Evolutionary conservation across 108 stramenopile genomes (phyloP).

Genomic region (Cylindrotheca fusiformis): DNA sequence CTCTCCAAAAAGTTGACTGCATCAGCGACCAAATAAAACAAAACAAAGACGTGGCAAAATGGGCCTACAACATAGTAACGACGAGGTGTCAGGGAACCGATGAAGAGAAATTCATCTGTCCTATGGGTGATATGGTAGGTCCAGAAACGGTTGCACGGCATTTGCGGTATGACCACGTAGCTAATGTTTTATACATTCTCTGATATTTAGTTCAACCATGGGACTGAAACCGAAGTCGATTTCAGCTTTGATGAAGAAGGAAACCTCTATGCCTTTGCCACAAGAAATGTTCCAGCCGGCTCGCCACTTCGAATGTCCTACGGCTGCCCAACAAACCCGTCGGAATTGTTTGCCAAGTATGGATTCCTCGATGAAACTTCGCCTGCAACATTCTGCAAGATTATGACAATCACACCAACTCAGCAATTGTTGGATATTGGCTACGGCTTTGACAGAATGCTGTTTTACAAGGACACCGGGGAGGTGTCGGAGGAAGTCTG

Average conservation of each 20-base stretch:
- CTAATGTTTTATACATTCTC: too few relatives aligned
- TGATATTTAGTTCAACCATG: slow-evolving; percentile 63
- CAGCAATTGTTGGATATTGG: slow-evolving; percentile 48
- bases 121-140: slow-evolving; percentile 49
- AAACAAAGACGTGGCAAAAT: slow-evolving; percentile 45
- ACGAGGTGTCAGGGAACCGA: slow-evolving; percentile 46
- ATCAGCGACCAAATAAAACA: slow-evolving; percentile 35
- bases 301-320: slow-evolving; percentile 45
- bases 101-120: slow-evolving; percentile 28
- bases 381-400: slow-evolving; percentile 54
- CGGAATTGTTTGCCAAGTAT: slow-evolving; percentile 48
- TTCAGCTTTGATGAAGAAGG: slow-evolving; percentile 49
- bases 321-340: slow-evolving; percentile 52
- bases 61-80: slow-evolving; percentile 59
- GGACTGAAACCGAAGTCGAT: slow-evolving; percentile 52
- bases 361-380: slow-evolving; percentile 58
- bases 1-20: slow-evolving; percentile 12
- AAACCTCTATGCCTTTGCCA: slow-evolving; percentile 37
- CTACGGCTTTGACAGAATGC: slow-evolving; percentile 46
- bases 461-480: slow-evolving; percentile 62
- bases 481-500: slow-evolving; percentile 56
- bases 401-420: slow-evolving; percentile 34
- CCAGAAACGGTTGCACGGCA: too few relatives aligned
- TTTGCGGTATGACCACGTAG: too few relatives aligned
- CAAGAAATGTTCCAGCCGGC: slow-evolving; percentile 47